Conservation (phyloP, 1,284 basidiomycete genomes). For the Schizophyllum commune region DNA sequence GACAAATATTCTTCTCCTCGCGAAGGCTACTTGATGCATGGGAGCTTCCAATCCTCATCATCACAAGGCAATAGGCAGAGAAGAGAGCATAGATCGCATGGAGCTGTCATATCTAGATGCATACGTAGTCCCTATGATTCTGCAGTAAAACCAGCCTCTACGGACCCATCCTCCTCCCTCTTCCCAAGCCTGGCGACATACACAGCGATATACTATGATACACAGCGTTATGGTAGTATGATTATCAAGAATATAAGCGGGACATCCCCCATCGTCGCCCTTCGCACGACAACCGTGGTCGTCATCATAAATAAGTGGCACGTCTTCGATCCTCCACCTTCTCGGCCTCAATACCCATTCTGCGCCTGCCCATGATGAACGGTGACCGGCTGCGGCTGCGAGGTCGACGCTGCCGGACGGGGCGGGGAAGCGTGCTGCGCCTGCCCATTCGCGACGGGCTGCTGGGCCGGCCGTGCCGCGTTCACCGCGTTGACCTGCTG, state of each 20-base stretch:
- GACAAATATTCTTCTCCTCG: too few relatives aligned
- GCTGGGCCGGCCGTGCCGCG: not conserved
- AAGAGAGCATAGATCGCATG: not conserved
- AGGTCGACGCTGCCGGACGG: not conserved
- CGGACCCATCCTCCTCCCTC: not conserved
- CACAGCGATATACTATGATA: not conserved
- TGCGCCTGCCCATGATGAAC: not conserved
- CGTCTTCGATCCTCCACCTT: too few relatives aligned
- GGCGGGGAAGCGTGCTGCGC: not conserved
- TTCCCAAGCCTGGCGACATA: not conserved
- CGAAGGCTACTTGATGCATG: too few relatives aligned
- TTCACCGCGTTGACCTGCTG: not conserved
- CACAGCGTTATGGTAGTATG: not conserved
- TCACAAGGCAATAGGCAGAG: not conserved
- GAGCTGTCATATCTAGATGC: not conserved
- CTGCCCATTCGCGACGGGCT: not conserved
- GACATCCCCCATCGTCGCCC: not conserved
- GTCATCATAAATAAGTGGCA: not conserved
- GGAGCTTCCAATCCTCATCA: too few relatives aligned
- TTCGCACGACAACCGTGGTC: not conserved
- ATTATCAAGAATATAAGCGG: not conserved
- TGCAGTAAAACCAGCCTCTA: not conserved
- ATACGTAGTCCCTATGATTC: not conserved
- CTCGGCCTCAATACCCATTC: not conserved
- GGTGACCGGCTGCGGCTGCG: not conserved